Evolutionary conservation across 2,329 filamentous ascomycete species (phyloP).

Genomic region (Xylariaceae sp.): DNA sequence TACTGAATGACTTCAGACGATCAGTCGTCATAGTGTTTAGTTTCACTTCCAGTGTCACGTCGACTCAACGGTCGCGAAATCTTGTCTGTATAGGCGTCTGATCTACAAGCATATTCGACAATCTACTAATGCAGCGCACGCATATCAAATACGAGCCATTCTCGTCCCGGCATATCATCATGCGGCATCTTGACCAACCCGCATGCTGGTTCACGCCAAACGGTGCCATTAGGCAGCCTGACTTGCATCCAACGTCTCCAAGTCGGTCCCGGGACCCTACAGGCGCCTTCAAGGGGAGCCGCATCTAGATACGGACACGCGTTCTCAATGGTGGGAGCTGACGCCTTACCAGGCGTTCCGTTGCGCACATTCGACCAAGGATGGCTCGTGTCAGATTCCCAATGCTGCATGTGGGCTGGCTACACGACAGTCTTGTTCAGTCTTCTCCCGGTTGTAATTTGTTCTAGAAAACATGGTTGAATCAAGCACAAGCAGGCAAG

Average conservation of each 20-base stretch:
- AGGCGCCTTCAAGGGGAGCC: neutral
- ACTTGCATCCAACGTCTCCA: neutral
- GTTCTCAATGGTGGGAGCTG: neutral
- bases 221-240: neutral
- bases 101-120: neutral
- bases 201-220: neutral
- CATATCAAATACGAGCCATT: conserved; percentile 1
- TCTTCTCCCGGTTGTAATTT: conserved; percentile 7
- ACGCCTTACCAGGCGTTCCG: neutral
- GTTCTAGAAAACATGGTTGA: conserved; percentile 5
- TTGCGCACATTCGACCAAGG: conserved; percentile 5
- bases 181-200: neutral
- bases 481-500: conserved; percentile 2
- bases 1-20: too few relatives aligned
- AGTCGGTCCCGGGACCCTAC: neutral
- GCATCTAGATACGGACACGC: conserved; percentile 2
- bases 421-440: conserved; percentile 6
- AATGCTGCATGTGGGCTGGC: conserved; percentile 1
- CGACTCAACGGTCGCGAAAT: too few relatives aligned
- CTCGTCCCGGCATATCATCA: neutral
- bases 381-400: neutral
- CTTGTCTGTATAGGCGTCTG: neutral
- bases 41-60: too few relatives aligned
- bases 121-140: neutral
- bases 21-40: too few relatives aligned